Evolutionary conservation across 2,329 filamentous ascomycete species (phyloP), one percentile per base, ranked within the genome.

Genomic region (Neophaeococcomyces mojaviensis): DNA sequence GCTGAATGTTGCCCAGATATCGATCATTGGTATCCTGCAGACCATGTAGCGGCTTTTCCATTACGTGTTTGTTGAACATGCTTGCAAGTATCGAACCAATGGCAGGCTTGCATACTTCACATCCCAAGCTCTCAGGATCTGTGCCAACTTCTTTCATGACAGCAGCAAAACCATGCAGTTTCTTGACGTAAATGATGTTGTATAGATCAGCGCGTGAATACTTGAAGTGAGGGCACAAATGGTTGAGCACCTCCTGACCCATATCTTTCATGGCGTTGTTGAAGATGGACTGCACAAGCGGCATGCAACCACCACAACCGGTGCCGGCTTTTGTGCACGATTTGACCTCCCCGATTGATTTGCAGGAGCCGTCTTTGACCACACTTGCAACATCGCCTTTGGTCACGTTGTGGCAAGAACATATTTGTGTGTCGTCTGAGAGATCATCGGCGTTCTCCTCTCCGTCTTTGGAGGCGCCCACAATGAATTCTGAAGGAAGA

Each of bases 11-110:
- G 42, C 81, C 88, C 40, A 95, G 69, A 64, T 86, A 95, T 36
- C 82, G 76, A 64, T 95, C 89, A 62, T 95, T 95, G 4, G 88
- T 95, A 49, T 95, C 88, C 64, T 94, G 88, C 0, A 94, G 73
- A 18, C 86, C 86, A 60, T 86, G 78, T 2, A 77, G 69, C 0
- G 79, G 72, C 48, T 76, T 73, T 54, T 86, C 79, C 72, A 95
- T 81, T 52, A 95, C 73, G 60, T 92, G 86, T 50, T 80, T 78
- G 65, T 95, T 95, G 74, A 82, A 94, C 2, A 94, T 70, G 19
- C 83, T 87, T 1, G 87, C 76, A 40, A 94, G 77, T 55, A 95
- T 94, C 41, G 82, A 87, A 3, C 75, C 88, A 22, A 94, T 76
- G 1, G 82, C 78, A 0, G 88, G 88, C 64, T 94, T 94, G 71